Conservation (phyloP, 176 grass and related monocot genomes). For the Tillandsia fasciculata region DNA sequence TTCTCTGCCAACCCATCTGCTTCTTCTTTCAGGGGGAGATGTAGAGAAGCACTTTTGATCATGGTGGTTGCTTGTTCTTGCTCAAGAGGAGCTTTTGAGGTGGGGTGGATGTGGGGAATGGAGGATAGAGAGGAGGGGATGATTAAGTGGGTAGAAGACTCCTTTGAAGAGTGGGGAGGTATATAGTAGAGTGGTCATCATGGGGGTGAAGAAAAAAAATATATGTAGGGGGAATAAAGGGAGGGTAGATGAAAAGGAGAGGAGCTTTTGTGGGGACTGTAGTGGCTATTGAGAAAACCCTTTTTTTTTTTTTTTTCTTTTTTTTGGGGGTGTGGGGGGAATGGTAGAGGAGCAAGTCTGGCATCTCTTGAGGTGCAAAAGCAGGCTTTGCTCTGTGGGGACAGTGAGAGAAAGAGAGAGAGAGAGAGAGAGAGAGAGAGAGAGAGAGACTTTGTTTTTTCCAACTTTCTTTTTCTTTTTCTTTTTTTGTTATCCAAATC, state of each 20-base stretch:
- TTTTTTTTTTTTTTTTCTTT: too few relatives aligned
- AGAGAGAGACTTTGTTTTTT: not conserved
- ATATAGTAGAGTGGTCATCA: slow-evolving; percentile 15
- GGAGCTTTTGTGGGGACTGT: slow-evolving; percentile 33
- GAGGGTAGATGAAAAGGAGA: slow-evolving; percentile 35
- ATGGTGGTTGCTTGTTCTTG: slow-evolving; percentile 23
- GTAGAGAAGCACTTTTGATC: slow-evolving; percentile 25
- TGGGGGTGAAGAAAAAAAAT: slow-evolving; percentile 22
- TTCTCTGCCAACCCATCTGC: not conserved
- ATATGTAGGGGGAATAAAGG: slow-evolving; percentile 35
- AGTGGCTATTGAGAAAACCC: slow-evolving; percentile 31
- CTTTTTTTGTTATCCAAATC: not conserved
- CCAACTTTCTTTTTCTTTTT: not conserved
- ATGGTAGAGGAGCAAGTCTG: not conserved
- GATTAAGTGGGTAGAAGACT: not conserved
- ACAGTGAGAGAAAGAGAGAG: not conserved
- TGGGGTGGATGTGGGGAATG: not conserved
- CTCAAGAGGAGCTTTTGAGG: slow-evolving; percentile 20
- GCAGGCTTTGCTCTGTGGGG: not conserved
- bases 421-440: not conserved
- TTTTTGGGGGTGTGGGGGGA: not conserved
- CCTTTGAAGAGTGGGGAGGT: not conserved
- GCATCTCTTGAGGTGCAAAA: not conserved
- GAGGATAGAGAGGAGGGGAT: not conserved
- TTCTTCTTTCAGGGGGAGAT: slow-evolving; percentile 26